Conservation (phyloP, 192 early-diverging fungal species). For the Gaertneriomyces semiglobifer region DNA sequence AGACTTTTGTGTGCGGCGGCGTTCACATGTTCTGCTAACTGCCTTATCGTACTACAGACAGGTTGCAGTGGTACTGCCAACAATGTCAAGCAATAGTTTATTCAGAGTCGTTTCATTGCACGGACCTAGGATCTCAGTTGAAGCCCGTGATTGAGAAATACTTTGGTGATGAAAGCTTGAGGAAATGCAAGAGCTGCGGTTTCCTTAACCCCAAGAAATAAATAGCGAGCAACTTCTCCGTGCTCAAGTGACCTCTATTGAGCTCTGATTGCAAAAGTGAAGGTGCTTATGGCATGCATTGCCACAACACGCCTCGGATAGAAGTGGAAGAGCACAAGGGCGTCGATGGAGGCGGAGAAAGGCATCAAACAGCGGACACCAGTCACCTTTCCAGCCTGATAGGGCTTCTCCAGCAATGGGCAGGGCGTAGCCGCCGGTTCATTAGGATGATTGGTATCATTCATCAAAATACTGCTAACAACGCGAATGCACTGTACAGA, state of each 20-base stretch:
- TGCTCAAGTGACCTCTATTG: too few relatives aligned
- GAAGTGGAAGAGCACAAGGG: too few relatives aligned
- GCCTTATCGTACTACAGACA: conserved; percentile 53
- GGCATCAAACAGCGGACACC: too few relatives aligned
- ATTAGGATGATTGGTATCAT: background rate
- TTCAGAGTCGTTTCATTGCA: conserved; percentile 86
- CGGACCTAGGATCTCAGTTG: conserved; percentile 83
- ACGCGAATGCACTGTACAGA: conserved; percentile 90
- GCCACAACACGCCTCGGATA: too few relatives aligned
- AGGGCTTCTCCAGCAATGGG: too few relatives aligned
- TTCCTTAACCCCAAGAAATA: conserved; percentile 36
- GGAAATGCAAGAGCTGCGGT: conserved; percentile 68
- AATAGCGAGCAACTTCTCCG: background rate
- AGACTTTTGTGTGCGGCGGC: background rate
- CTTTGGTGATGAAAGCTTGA: conserved; percentile 55
- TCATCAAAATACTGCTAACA: conserved; percentile 76
- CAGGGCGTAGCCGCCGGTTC: too few relatives aligned
- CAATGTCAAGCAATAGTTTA: conserved; percentile 78
- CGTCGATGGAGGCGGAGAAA: too few relatives aligned
- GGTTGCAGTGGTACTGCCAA: conserved; percentile 94
- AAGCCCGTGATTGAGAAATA: conserved; percentile 90
- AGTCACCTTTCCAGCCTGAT: too few relatives aligned
- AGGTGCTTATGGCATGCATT: too few relatives aligned
- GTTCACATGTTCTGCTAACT: background rate
- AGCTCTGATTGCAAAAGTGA: too few relatives aligned